phyloP scores from a whole-genome alignment of 805 yeast genomes.

The Komagataella phaffii region DNA sequence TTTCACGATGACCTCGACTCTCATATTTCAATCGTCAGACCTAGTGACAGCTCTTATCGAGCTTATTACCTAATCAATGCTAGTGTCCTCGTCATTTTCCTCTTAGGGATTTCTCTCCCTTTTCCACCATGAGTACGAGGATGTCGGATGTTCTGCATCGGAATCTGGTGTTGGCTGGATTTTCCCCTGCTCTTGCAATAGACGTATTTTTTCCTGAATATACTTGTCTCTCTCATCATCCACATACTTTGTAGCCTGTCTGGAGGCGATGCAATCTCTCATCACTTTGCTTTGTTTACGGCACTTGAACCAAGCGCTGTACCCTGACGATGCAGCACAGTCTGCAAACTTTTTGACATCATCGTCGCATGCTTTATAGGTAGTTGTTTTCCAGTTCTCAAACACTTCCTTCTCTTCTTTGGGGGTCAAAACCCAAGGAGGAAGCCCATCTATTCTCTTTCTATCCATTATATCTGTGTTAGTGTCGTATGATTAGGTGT shows the following conservation, averaged over 20 bases:
- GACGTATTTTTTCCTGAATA: constrained; percentile 41
- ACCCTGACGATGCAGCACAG: constrained; percentile 51
- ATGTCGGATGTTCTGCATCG: neutral
- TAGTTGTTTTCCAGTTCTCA: constrained; percentile 52
- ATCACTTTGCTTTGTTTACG: constrained; percentile 41
- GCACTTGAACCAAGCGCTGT: constrained; percentile 58
- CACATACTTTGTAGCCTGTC: constrained; percentile 48
- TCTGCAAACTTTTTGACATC: constrained; percentile 53
- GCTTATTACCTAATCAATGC: neutral
- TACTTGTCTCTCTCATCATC: constrained; percentile 58
- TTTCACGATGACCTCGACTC: neutral
- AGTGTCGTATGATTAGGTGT: neutral
- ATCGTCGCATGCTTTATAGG: constrained; percentile 56
- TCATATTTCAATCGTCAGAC: neutral
- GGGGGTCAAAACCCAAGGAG: constrained; percentile 68
- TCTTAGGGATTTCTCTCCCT: neutral
- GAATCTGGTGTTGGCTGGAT: neutral
- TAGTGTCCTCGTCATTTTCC: neutral
- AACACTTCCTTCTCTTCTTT: constrained; percentile 64
- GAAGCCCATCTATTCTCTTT: constrained; percentile 27
- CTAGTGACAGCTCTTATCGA: neutral
- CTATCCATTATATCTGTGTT: constrained; percentile 9
- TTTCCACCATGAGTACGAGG: neutral
- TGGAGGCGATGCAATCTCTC: constrained; percentile 47
- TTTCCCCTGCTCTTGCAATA: constrained; percentile 14